A percentile compares a stretch with the other conserved stretches of the same genome.
These are phyloP conservation scores for Amaranthus hypochondriacus DNA, from an alignment of 148 eudicot species.

Conservation along the genomic window DNA sequence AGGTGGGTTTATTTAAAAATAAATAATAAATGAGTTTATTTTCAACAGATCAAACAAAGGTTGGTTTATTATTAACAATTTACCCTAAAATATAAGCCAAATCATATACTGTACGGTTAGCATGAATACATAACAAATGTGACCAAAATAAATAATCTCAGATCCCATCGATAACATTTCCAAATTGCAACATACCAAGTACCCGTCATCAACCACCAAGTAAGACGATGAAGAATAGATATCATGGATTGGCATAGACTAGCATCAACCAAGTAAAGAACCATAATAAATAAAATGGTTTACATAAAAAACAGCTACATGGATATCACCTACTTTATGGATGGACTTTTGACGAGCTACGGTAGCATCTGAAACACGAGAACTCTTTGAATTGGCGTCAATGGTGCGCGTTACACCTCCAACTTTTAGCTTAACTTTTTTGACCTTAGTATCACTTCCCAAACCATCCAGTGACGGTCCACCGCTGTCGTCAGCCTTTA, in stretches of 20 bases:
- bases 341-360: slow-evolving; percentile 32
- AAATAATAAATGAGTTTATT: no score
- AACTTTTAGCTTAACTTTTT: slow-evolving; percentile 81
- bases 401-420: slow-evolving; percentile 77
- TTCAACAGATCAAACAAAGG: no score
- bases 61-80: no score
- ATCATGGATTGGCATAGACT: background rate
- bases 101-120: no score
- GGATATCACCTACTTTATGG: slow-evolving; percentile 40
- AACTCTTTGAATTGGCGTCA: slow-evolving; percentile 50
- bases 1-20: no score
- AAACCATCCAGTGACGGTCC: slow-evolving; percentile 34
- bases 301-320: background rate
- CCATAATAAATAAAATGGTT: background rate
- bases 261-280: background rate
- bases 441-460: slow-evolving; percentile 50
- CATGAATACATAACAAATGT: no score
- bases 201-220: background rate
- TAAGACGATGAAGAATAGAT: background rate
- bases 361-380: slow-evolving; percentile 37
- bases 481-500: slow-evolving; percentile 30
- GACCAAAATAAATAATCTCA: no score
- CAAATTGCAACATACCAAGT: background rate
- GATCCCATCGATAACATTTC: background rate
- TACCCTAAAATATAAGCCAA: no score